A percentile compares a stretch with the other conserved stretches of the same genome.
phyloP scores from a whole-genome alignment of 345 rosid species.

The Rhodamnia rubescens region DNA sequence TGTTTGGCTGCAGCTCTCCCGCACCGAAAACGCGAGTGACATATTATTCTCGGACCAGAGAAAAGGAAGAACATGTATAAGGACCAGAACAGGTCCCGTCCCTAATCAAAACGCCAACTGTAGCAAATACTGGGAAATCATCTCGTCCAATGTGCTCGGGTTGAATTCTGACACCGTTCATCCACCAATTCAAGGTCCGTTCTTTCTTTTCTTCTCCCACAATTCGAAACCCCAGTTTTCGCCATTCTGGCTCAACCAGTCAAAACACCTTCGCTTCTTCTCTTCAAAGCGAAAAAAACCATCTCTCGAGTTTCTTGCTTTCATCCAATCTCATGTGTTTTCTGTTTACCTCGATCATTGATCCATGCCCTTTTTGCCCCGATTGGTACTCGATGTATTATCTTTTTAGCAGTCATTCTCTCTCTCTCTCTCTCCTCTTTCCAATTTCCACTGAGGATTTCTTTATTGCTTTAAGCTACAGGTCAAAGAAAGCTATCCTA shows the following conservation, averaged over 20 bases:
- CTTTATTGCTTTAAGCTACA: neutral
- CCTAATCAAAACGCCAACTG: neutral
- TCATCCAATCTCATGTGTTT: neutral
- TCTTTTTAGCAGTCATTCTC: neutral
- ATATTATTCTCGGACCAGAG: neutral
- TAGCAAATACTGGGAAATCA: neutral
- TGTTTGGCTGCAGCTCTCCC: neutral
- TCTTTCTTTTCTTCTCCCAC: neutral
- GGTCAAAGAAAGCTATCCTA: neutral
- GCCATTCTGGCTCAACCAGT: neutral
- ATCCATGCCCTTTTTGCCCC: neutral
- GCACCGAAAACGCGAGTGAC: neutral
- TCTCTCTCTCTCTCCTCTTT: neutral
- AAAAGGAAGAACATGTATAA: neutral
- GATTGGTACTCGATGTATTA: neutral
- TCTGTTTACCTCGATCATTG: neutral
- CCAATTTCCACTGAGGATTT: neutral
- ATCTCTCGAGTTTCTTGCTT: neutral
- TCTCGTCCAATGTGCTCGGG: neutral
- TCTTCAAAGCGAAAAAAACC: neutral
- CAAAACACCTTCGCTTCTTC: neutral
- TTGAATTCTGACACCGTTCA: neutral
- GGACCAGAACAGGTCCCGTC: neutral
- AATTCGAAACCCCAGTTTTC: neutral
- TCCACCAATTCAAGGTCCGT: neutral